Evolutionary conservation across 306 rosid species (phyloP).

Genomic region (Trichosanthes cucumerina): DNA sequence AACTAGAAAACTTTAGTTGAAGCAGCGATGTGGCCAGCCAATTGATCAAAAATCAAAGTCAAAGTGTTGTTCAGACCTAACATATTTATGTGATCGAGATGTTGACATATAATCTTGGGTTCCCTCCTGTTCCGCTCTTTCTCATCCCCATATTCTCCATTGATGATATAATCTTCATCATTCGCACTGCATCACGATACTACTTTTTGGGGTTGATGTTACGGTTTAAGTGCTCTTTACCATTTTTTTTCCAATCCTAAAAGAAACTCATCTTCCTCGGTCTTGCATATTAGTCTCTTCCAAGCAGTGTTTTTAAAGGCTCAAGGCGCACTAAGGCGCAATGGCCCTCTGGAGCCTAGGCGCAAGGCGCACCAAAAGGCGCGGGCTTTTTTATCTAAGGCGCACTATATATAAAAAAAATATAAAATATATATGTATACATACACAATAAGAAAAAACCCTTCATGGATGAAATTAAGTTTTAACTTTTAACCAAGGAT

Average conservation of each 20-base stretch:
- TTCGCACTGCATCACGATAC: constrained; percentile 52
- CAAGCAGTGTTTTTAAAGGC: no score
- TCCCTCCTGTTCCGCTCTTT: constrained; percentile 52
- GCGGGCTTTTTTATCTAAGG: no score
- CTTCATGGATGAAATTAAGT: no score
- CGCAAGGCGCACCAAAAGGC: no score
- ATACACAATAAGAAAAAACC: no score
- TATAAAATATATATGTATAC: no score
- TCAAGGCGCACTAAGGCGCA: no score
- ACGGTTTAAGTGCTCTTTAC: constrained; percentile 34
- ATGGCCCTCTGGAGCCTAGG: no score
- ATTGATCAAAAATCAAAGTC: constrained; percentile 81
- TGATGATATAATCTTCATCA: constrained; percentile 61
- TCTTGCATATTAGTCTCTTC: constrained; percentile 52
- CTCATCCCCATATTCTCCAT: constrained; percentile 72
- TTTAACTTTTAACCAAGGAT: no score
- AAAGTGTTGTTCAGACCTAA: constrained; percentile 84
- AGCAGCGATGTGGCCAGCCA: constrained; percentile 88
- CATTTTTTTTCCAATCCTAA: constrained; percentile 66
- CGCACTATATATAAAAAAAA: no score
- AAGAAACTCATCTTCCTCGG: no score
- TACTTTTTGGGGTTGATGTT: constrained; percentile 46
- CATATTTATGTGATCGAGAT: constrained; percentile 69
- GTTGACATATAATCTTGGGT: constrained; percentile 75
- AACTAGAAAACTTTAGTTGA: constrained; percentile 55